Conservation (phyloP, 2,329 filamentous ascomycete species). For the Fusarium udum region DNA sequence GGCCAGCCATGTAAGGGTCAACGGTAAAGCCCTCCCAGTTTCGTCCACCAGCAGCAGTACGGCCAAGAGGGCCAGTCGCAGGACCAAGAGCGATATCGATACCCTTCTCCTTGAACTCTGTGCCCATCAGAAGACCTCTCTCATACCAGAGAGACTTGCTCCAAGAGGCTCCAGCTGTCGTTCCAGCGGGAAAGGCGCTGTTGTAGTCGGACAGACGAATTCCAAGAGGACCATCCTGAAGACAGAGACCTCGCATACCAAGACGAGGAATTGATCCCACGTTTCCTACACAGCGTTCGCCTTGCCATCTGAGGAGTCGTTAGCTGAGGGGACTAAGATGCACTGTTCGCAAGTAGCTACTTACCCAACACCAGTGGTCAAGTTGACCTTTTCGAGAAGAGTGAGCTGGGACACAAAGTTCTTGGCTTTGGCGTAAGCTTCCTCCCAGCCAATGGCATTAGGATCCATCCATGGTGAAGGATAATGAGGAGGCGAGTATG, state of each 20-base stretch:
- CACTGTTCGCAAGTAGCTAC: slow-evolving; percentile 40
- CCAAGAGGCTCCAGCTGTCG: slow-evolving; percentile 86
- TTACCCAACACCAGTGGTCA: slow-evolving; percentile 90
- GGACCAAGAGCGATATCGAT: slow-evolving; percentile 74
- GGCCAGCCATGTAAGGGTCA: slow-evolving; percentile 79
- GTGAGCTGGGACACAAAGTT: slow-evolving; percentile 86
- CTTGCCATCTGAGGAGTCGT: slow-evolving; percentile 48
- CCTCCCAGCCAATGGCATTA: slow-evolving; percentile 74
- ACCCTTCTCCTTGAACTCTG: slow-evolving; percentile 78
- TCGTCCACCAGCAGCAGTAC: slow-evolving; percentile 57
- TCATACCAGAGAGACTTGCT: slow-evolving; percentile 73
- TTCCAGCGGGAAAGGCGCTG: slow-evolving; percentile 81
- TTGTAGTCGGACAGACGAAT: slow-evolving; percentile 81
- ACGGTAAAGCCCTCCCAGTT: slow-evolving; percentile 76
- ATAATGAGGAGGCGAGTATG: slow-evolving; percentile 71
- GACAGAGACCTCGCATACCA: slow-evolving; percentile 77
- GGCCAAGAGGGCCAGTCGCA: slow-evolving; percentile 58
- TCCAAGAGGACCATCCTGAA: slow-evolving; percentile 87
- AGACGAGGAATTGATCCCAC: slow-evolving; percentile 74
- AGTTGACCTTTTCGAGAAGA: slow-evolving; percentile 88
- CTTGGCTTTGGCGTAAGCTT: slow-evolving; percentile 78
- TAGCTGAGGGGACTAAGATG: not conserved
- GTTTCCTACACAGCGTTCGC: slow-evolving; percentile 82
- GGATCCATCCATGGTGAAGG: slow-evolving; percentile 89
- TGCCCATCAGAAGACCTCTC: slow-evolving; percentile 58